Percentiles rank a stretch among this genome's conserved stretches.
These are phyloP conservation scores for Trichoderma sp. DNA, from an alignment of 2,329 filamentous ascomycete species.

Conservation along the genomic window DNA sequence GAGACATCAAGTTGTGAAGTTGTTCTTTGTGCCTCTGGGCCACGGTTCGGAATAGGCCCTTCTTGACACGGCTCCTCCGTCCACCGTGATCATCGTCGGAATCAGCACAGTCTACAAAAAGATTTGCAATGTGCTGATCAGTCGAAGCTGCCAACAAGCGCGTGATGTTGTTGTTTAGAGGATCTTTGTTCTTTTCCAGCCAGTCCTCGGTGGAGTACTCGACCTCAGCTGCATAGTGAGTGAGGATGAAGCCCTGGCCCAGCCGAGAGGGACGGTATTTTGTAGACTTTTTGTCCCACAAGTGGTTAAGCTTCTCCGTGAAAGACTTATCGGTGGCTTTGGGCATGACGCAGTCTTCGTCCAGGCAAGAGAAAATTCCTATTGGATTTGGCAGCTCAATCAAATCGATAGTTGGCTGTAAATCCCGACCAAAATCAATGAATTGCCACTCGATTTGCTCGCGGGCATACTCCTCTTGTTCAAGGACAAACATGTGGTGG, in stretches of 20 bases:
- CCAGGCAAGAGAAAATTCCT: constrained; percentile 96
- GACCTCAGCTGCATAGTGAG: constrained; percentile 95
- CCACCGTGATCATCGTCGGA: constrained; percentile 69
- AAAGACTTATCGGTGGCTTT: constrained; percentile 97
- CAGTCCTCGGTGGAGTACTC: constrained; percentile 94
- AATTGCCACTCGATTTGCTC: constrained; percentile 99
- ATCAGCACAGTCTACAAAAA: constrained; percentile 88
- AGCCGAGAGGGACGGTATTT: constrained; percentile 90
- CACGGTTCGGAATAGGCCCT: constrained; percentile 93
- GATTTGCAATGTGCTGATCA: constrained; percentile 75
- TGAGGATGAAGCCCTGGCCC: constrained; percentile 89
- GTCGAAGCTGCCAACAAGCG: constrained; percentile 78
- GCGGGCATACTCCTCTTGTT: constrained; percentile 95
- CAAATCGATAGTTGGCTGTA: constrained; percentile 95
- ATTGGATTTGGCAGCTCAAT: constrained; percentile 97
- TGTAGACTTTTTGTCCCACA: constrained; percentile 94
- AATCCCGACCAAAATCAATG: constrained; percentile 95
- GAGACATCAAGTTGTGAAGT: constrained; percentile 90
- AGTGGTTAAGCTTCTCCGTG: constrained; percentile 91
- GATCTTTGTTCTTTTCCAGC: constrained; percentile 99
- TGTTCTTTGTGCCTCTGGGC: constrained; percentile 98
- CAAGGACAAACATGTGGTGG: constrained; percentile 98
- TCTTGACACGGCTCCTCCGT: constrained; percentile 82
- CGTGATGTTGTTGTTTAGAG: constrained; percentile 94
- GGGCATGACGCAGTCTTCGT: constrained; percentile 98